Conservation (phyloP, 305 asterid genomes). For the Fraxinus angustifolia region DNA sequence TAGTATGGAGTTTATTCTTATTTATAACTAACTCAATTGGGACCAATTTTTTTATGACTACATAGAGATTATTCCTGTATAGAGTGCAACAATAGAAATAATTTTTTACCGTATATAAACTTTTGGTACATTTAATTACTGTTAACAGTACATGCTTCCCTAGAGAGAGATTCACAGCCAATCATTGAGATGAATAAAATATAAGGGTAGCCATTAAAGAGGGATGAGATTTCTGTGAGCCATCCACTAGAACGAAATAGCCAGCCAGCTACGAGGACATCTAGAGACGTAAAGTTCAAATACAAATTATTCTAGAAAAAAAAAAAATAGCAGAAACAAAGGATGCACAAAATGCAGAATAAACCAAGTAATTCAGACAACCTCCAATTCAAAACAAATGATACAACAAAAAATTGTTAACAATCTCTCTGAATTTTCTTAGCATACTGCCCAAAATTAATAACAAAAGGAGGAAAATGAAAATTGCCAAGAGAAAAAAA, state of each 20-base stretch:
- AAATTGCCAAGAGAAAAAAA: conserved; percentile 32
- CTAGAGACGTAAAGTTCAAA: background rate
- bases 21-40: background rate
- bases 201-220: background rate
- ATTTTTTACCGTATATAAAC: background rate
- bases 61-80: background rate
- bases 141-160: background rate
- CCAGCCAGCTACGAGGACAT: background rate
- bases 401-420: conserved; percentile 39
- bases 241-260: background rate
- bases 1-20: too few species aligned
- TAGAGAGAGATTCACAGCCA: background rate
- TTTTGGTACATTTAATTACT: background rate
- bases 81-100: background rate
- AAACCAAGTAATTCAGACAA: background rate
- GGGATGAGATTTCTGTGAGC: background rate
- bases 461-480: conserved; percentile 32
- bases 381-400: conserved; percentile 20
- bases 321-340: background rate
- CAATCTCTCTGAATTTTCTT: conserved; percentile 37
- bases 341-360: conserved; percentile 3
- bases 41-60: background rate
- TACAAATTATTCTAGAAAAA: background rate
- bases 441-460: conserved; percentile 46
- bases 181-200: background rate